Percentiles rank a stretch among this genome's conserved stretches.
phyloP scores from a whole-genome alignment of 2,329 filamentous ascomycete species.

The Chrysosporium keratinophilum region DNA sequence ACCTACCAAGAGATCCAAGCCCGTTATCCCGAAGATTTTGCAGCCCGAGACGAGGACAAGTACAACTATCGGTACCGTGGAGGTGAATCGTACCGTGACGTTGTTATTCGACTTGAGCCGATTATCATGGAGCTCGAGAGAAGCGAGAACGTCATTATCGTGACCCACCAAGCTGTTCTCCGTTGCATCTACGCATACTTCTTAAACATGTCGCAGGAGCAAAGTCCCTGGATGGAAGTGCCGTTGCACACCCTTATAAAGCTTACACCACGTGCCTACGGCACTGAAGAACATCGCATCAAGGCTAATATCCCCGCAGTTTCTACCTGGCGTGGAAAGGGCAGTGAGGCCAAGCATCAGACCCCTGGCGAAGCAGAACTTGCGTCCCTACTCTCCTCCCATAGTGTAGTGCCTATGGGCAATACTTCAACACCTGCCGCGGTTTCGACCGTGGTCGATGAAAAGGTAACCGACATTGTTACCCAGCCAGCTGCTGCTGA shows the following conservation, averaged over 20 bases:
- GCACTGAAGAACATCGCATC: constrained; percentile 78
- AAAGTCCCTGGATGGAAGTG: constrained; percentile 97
- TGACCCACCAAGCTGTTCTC: constrained; percentile 93
- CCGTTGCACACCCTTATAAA: constrained; percentile 94
- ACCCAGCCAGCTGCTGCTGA: not conserved
- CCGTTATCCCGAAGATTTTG: constrained; percentile 85
- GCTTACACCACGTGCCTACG: constrained; percentile 86
- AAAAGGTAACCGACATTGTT: not conserved
- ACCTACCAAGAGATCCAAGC: constrained; percentile 94
- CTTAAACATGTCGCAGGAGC: constrained; percentile 88
- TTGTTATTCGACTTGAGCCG: constrained; percentile 92
- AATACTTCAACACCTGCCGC: not conserved
- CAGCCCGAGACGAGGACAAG: constrained; percentile 92
- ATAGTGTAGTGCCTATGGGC: not conserved
- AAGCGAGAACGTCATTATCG: constrained; percentile 92
- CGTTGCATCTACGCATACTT: constrained; percentile 98
- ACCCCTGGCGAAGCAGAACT: constrained; percentile 16
- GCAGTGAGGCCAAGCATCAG: constrained; percentile 81
- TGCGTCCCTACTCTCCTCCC: constrained; percentile 3
- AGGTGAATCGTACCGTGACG: constrained; percentile 90
- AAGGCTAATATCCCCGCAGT: constrained; percentile 90
- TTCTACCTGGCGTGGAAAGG: constrained; percentile 91
- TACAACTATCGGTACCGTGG: constrained; percentile 99
- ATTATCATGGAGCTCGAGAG: constrained; percentile 99
- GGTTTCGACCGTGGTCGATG: not conserved